These are phyloP conservation scores for Hypoxylon sp. DNA, from an alignment of 2,329 filamentous ascomycete species.

Conservation along the genomic window DNA sequence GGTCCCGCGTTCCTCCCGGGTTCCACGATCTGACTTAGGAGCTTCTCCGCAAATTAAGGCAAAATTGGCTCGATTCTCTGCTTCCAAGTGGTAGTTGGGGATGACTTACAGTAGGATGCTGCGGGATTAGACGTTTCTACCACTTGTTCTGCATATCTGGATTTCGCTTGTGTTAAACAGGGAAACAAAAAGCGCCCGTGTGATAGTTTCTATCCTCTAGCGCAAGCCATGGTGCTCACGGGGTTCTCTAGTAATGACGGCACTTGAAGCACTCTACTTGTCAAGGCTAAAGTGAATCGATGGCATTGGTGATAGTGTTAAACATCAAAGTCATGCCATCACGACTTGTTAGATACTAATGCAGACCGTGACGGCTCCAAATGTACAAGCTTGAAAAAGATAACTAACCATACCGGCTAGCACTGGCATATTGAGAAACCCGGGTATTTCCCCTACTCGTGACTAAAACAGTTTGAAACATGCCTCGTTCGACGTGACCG, in stretches of 20 bases:
- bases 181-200: constrained; percentile 6
- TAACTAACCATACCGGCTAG: not conserved
- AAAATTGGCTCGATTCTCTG: constrained; percentile 12
- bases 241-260: constrained; percentile 13
- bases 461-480: constrained; percentile 41
- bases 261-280: constrained; percentile 2
- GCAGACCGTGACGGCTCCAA: not conserved
- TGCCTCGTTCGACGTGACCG: constrained; percentile 35
- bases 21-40: constrained; percentile 20
- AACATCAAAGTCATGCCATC: constrained; percentile 13
- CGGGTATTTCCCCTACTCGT: not conserved
- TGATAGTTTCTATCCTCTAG: constrained; percentile 15
- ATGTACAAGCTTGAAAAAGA: constrained; percentile 8
- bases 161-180: constrained; percentile 15
- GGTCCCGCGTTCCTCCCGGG: constrained; percentile 20
- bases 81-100: constrained; percentile 16
- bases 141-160: constrained; percentile 12
- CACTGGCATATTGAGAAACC: not conserved
- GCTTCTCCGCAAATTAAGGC: constrained; percentile 32
- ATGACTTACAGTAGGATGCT: constrained; percentile 36
- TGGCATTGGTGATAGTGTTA: constrained; percentile 5
- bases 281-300: constrained; percentile 11
- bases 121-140: constrained; percentile 21
- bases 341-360: constrained; percentile 4
- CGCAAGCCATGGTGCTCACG: constrained; percentile 9